Evolutionary conservation across 306 rosid genomes (phyloP).

Genomic region (Aeschynomene evenia): DNA sequence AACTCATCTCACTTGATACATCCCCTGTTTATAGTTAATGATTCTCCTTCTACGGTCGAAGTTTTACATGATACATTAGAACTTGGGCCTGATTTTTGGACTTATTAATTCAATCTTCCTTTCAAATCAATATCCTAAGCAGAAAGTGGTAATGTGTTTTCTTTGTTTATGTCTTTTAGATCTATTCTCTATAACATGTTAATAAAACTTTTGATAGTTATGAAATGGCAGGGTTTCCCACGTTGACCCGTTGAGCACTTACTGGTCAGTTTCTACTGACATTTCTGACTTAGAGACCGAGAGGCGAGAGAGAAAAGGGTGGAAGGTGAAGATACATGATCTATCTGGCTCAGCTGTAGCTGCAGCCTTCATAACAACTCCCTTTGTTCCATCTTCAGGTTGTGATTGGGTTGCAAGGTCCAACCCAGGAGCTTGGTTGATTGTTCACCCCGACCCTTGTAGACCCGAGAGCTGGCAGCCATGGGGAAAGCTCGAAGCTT

Average conservation of each 20-base stretch:
- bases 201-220: slow-evolving; percentile 36
- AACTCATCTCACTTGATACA: no score
- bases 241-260: slow-evolving; percentile 68
- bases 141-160: slow-evolving; percentile 15
- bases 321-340: slow-evolving; percentile 99
- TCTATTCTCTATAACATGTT: neutral
- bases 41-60: neutral
- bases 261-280: slow-evolving; percentile 66
- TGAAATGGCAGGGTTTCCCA: slow-evolving; percentile 76
- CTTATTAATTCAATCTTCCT: neutral
- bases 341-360: slow-evolving; percentile 99
- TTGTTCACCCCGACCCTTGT: slow-evolving; percentile 73
- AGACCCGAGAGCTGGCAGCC: slow-evolving; percentile 92
- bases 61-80: neutral
- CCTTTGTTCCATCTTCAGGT: slow-evolving; percentile 95
- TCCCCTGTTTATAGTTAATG: slow-evolving; percentile 14
- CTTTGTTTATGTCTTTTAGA: slow-evolving; percentile 6
- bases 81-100: neutral
- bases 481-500: slow-evolving; percentile 96
- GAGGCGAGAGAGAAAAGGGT: slow-evolving; percentile 88
- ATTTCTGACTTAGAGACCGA: slow-evolving; percentile 50
- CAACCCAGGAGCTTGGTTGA: slow-evolving; percentile 95
- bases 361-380: slow-evolving; percentile 98
- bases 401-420: slow-evolving; percentile 95
- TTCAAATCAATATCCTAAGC: neutral